Evolutionary conservation across 2,329 filamentous ascomycete species (phyloP).

Genomic region (Coniochaeta sp.): DNA sequence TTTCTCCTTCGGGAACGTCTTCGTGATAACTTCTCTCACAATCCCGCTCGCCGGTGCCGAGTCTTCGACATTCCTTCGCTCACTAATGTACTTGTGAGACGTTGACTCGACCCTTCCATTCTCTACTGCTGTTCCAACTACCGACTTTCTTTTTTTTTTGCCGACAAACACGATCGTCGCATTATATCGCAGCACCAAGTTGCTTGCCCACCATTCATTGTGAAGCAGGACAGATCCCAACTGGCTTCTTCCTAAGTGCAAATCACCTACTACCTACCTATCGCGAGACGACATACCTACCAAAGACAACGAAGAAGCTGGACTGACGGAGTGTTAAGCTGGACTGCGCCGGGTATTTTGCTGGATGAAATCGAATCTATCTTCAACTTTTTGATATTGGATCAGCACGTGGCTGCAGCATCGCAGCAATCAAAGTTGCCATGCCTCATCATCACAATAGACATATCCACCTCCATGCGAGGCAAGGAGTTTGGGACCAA

Average conservation of each 20-base stretch:
- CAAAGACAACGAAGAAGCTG: background rate
- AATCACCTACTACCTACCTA: background rate
- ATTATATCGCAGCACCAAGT: background rate
- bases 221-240: background rate
- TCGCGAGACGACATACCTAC: background rate
- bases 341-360: background rate
- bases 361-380: background rate
- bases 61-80: constrained; percentile 1
- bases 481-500: constrained; percentile 13
- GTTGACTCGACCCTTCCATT: constrained; percentile 3
- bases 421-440: background rate
- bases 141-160: background rate
- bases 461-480: constrained; percentile 14
- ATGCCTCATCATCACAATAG: constrained; percentile 16
- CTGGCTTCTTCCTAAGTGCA: background rate
- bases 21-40: background rate
- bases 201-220: constrained; percentile 1
- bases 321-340: background rate
- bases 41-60: background rate
- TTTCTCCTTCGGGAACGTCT: background rate
- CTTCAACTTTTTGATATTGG: background rate
- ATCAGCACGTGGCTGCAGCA: background rate
- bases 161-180: background rate
- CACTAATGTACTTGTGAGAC: constrained; percentile 1
- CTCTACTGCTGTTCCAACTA: background rate